Evolutionary conservation across 306 rosid species (phyloP).

Genomic region (Canavalia ensiformis): DNA sequence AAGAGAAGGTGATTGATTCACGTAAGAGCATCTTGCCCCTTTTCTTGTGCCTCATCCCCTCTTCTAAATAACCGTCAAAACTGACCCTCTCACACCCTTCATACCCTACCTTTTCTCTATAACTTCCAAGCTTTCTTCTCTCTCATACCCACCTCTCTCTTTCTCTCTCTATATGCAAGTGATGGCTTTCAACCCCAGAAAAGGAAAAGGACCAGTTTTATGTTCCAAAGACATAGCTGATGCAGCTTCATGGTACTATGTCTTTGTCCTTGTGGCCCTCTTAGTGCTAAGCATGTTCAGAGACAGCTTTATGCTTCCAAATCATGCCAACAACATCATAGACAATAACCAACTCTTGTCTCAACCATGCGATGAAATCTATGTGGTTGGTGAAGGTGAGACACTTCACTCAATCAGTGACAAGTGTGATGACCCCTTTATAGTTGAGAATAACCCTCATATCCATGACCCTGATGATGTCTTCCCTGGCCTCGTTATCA

Average conservation of each 20-base stretch:
- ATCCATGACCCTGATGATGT: conserved; percentile 64
- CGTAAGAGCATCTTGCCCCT: conserved; percentile 38
- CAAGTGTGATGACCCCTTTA: conserved; percentile 65
- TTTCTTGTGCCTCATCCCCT: conserved; percentile 32
- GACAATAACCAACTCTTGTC: conserved; percentile 10
- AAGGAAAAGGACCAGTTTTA: background rate
- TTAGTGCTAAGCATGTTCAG: conserved; percentile 40
- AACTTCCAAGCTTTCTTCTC: conserved; percentile 37
- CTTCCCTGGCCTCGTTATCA: conserved; percentile 53
- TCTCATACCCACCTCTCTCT: background rate
- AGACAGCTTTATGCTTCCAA: conserved; percentile 19
- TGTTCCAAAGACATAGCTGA: conserved; percentile 47
- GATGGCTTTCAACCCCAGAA: conserved; percentile 46
- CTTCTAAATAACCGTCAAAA: conserved; percentile 52
- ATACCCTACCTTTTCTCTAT: background rate
- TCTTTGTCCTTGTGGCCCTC: conserved; percentile 49
- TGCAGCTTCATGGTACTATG: conserved; percentile 61
- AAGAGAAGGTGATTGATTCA: conserved; percentile 29
- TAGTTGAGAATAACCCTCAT: conserved; percentile 69
- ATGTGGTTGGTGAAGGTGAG: conserved; percentile 68
- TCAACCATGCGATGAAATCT: conserved; percentile 61
- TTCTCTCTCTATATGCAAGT: background rate
- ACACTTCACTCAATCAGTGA: conserved; percentile 65
- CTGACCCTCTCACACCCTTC: conserved; percentile 37
- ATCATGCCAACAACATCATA: conserved; percentile 13